These are phyloP conservation scores for Cytospora leucostoma DNA, from an alignment of 2,329 filamentous ascomycete genomes.

Conservation along the genomic window DNA sequence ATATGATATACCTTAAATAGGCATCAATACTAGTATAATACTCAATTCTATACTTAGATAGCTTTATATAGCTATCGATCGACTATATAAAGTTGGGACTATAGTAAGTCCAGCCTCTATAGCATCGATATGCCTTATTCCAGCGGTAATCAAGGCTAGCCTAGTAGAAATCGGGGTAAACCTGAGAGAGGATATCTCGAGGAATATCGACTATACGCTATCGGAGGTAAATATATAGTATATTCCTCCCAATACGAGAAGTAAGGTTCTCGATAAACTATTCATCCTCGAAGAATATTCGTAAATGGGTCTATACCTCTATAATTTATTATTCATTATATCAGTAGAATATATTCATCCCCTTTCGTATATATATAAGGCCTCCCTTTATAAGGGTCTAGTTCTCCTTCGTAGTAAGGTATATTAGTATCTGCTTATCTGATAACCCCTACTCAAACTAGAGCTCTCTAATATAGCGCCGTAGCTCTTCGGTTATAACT, in stretches of 20 bases:
- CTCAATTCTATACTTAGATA: not conserved
- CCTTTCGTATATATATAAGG: not conserved
- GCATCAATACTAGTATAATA: not conserved
- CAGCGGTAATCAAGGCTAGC: not conserved
- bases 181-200: not conserved
- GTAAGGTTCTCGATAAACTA: not conserved
- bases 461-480: not conserved
- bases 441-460: not conserved
- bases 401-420: not conserved
- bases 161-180: not conserved
- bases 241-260: not conserved
- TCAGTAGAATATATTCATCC: not conserved
- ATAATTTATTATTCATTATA: not conserved
- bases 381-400: not conserved
- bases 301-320: not conserved
- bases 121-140: not conserved
- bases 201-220: not conserved
- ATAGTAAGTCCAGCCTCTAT: not conserved
- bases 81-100: conserved; percentile 2
- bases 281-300: not conserved
- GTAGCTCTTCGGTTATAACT: not conserved
- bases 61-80: not conserved
- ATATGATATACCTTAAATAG: not conserved
- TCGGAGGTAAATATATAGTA: not conserved
- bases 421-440: not conserved